A percentile compares a stretch with the other conserved stretches of the same genome.
Conservation (phyloP, 2,329 filamentous ascomycete genomes). For the Periconia sp. region DNA sequence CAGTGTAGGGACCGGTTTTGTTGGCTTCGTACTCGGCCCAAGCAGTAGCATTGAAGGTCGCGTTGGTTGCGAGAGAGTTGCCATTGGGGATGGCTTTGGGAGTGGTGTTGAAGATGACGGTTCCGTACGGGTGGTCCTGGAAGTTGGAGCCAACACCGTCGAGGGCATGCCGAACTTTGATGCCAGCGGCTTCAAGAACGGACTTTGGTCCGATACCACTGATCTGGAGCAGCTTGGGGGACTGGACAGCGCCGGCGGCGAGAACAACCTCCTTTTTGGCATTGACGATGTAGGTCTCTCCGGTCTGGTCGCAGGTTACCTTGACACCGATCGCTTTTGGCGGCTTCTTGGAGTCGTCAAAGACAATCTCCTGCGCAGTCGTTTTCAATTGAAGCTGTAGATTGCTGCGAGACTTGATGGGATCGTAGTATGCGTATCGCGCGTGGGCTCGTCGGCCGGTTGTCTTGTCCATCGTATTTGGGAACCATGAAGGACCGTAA, state of each 20-base stretch:
- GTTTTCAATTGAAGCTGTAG: conserved; percentile 27
- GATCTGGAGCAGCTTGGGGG: conserved; percentile 54
- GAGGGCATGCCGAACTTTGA: conserved; percentile 26
- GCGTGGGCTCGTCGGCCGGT: conserved; percentile 35
- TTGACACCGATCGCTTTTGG: conserved; percentile 28
- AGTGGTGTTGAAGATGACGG: conserved; percentile 21
- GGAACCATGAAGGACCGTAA: conserved; percentile 41
- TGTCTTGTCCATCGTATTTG: conserved; percentile 36
- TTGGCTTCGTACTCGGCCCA: conserved; percentile 27
- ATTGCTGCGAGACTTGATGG: conserved; percentile 30
- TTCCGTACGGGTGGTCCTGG: conserved; percentile 35
- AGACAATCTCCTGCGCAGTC: conserved; percentile 23
- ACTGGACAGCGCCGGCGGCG: conserved; percentile 58
- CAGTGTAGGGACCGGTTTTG: conserved; percentile 29
- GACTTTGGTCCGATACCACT: conserved; percentile 34
- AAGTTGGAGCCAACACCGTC: conserved; percentile 38
- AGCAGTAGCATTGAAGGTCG: conserved; percentile 30
- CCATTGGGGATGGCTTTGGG: conserved; percentile 25
- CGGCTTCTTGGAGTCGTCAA: conserved; percentile 18
- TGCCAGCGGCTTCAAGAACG: conserved; percentile 27
- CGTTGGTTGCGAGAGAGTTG: conserved; percentile 19
- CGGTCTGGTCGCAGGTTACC: conserved; percentile 18
- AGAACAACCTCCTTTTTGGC: conserved; percentile 58
- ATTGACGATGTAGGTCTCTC: conserved; percentile 18
- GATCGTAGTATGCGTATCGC: conserved; percentile 35